Evolutionary conservation across 1,139 yeast genomes (phyloP).

Genomic region (Scheffersomyces illinoinensis): DNA sequence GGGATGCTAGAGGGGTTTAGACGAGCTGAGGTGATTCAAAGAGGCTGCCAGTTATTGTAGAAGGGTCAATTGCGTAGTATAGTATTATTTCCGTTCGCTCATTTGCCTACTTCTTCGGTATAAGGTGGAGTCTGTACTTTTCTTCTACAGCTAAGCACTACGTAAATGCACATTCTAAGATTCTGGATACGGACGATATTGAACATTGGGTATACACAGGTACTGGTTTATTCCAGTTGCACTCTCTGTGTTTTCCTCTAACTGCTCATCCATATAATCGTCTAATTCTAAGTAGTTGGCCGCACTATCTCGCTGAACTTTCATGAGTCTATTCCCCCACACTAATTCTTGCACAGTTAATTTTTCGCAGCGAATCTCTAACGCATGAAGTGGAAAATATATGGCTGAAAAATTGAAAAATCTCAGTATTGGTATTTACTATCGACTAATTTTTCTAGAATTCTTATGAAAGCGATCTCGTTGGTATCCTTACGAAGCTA

Average conservation of each 20-base stretch:
- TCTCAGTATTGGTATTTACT: too few species aligned
- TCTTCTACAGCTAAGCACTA: too few species aligned
- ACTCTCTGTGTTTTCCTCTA: too few species aligned
- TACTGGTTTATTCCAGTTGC: too few species aligned
- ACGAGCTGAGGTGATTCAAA: neutral
- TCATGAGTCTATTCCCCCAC: neutral
- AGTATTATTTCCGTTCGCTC: too few species aligned
- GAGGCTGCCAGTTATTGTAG: neutral
- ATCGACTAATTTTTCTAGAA: neutral
- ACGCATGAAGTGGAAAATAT: neutral
- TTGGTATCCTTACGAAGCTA: neutral
- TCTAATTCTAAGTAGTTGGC: neutral
- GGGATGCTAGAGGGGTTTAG: neutral
- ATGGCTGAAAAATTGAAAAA: neutral
- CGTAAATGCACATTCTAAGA: too few species aligned
- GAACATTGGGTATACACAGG: too few species aligned
- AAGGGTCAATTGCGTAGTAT: too few species aligned
- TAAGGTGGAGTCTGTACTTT: too few species aligned
- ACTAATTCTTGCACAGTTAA: neutral
- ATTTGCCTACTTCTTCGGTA: too few species aligned
- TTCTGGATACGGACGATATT: too few species aligned
- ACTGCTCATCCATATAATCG: too few species aligned
- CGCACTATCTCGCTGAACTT: neutral
- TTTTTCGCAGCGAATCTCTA: neutral
- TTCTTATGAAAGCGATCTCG: neutral